phyloP scores from a whole-genome alignment of 805 yeast genomes.

The Pichia thaimueangensis region DNA sequence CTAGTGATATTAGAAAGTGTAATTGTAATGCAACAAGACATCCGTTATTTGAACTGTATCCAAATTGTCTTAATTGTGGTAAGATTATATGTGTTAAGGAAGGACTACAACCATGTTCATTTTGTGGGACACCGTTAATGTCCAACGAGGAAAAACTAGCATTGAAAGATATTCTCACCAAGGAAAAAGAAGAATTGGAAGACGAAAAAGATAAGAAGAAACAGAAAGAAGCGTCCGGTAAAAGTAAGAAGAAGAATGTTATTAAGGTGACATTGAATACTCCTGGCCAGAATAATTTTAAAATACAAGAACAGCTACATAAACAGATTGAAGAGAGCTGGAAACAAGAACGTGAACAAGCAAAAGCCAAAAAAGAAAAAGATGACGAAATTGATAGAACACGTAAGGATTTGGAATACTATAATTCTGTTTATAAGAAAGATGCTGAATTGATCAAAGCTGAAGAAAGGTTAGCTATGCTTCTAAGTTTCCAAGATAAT shows the following conservation, averaged over 20 bases:
- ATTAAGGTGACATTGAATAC: slow-evolving; percentile 50
- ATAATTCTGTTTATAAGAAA: slow-evolving; percentile 33
- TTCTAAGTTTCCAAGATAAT: slow-evolving; percentile 75
- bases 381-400: slow-evolving; percentile 35
- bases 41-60: slow-evolving; percentile 82
- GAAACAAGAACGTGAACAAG: slow-evolving; percentile 28
- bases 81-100: slow-evolving; percentile 86
- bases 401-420: slow-evolving; percentile 37
- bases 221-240: slow-evolving; percentile 12
- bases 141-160: slow-evolving; percentile 53
- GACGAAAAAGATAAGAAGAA: slow-evolving; percentile 16
- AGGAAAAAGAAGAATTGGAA: slow-evolving; percentile 45
- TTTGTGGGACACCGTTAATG: slow-evolving; percentile 66
- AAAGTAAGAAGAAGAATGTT: slow-evolving; percentile 36
- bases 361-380: slow-evolving; percentile 34
- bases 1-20: slow-evolving; percentile 36
- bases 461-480: slow-evolving; percentile 61
- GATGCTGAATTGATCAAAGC: slow-evolving; percentile 64
- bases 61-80: slow-evolving; percentile 93
- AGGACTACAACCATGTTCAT: slow-evolving; percentile 86
- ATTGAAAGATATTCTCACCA: slow-evolving; percentile 45
- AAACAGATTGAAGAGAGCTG: slow-evolving; percentile 49
- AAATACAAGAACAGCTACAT: slow-evolving; percentile 61
- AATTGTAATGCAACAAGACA: slow-evolving; percentile 85
- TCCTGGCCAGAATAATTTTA: slow-evolving; percentile 59